Evolutionary conservation across 2,329 filamentous ascomycete species (phyloP).

Genomic region (Talaromyces sp.): DNA sequence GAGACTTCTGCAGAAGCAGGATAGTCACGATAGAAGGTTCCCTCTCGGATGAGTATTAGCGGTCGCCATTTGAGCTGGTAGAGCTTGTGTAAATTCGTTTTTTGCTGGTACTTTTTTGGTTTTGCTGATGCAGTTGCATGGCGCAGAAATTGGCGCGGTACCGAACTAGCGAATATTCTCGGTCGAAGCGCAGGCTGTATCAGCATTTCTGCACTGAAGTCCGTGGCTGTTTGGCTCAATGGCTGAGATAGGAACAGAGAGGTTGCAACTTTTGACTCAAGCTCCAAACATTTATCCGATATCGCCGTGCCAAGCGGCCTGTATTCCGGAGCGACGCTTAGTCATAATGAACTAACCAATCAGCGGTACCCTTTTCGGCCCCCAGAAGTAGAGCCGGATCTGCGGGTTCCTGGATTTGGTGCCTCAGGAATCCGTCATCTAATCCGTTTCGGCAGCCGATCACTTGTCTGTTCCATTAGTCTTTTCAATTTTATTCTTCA

Average conservation of each 20-base stretch:
- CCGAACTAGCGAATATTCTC: conserved; percentile 16
- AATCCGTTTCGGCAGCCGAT: conserved; percentile 5
- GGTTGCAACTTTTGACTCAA: background rate
- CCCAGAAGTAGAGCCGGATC: background rate
- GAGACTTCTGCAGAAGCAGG: conserved; percentile 50
- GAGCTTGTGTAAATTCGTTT: background rate
- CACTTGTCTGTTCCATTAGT: background rate
- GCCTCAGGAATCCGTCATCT: conserved; percentile 3
- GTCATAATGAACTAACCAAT: background rate
- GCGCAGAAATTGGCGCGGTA: conserved; percentile 18
- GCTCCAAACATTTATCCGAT: background rate
- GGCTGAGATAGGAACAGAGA: no score
- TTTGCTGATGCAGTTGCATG: background rate
- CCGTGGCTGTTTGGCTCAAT: background rate
- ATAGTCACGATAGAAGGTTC: conserved; percentile 77
- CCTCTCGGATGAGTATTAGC: conserved; percentile 70
- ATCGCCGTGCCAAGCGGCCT: conserved; percentile 1
- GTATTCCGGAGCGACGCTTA: background rate
- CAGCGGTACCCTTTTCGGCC: background rate
- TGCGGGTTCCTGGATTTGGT: conserved; percentile 4
- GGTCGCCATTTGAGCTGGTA: conserved; percentile 36
- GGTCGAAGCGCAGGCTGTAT: conserved; percentile 27
- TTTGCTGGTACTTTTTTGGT: background rate
- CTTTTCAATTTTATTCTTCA: background rate
- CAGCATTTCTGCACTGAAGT: conserved; percentile 26